Evolutionary conservation across 257 asterid species (phyloP).

Genomic region (Lycium ferocissimum): DNA sequence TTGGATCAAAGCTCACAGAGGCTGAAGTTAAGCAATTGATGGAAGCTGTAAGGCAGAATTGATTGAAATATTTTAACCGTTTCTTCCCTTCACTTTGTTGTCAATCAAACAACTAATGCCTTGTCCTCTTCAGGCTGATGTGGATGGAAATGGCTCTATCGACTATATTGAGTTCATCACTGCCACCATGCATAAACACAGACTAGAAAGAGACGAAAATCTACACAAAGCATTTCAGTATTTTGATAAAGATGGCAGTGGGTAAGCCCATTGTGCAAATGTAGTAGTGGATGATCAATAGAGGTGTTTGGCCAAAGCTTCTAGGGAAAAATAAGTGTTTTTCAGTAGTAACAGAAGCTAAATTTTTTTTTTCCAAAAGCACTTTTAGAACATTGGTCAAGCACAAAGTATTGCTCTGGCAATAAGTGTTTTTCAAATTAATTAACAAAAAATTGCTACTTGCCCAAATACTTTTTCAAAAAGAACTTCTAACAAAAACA

Average conservation of each 20-base stretch:
- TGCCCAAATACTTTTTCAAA: too few relatives aligned
- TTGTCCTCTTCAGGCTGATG: conserved; percentile 66
- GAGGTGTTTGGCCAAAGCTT: too few relatives aligned
- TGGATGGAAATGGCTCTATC: conserved; percentile 86
- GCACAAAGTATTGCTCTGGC: too few relatives aligned
- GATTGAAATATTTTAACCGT: neutral
- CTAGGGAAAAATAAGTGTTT: too few relatives aligned
- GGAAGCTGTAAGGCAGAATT: conserved; percentile 72
- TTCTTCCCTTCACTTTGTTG: neutral
- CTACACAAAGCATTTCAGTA: conserved; percentile 74
- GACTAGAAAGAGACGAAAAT: conserved; percentile 77
- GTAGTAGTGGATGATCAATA: neutral
- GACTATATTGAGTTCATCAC: conserved; percentile 86
- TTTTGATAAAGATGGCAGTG: conserved; percentile 81
- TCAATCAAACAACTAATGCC: neutral
- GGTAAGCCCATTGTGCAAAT: conserved; percentile 49
- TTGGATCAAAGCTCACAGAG: conserved; percentile 83
- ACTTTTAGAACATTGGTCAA: too few relatives aligned
- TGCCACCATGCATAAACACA: conserved; percentile 90
- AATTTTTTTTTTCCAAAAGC: too few relatives aligned
- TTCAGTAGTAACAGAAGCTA: too few relatives aligned
- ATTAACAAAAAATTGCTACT: too few relatives aligned
- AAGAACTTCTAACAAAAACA: too few relatives aligned
- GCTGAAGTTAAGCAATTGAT: conserved; percentile 81
- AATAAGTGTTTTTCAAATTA: too few relatives aligned